A percentile compares a stretch with the other conserved stretches of the same genome.
phyloP scores from a whole-genome alignment of 108 stramenopile genomes.

The Stephanodiscus minutulus region DNA sequence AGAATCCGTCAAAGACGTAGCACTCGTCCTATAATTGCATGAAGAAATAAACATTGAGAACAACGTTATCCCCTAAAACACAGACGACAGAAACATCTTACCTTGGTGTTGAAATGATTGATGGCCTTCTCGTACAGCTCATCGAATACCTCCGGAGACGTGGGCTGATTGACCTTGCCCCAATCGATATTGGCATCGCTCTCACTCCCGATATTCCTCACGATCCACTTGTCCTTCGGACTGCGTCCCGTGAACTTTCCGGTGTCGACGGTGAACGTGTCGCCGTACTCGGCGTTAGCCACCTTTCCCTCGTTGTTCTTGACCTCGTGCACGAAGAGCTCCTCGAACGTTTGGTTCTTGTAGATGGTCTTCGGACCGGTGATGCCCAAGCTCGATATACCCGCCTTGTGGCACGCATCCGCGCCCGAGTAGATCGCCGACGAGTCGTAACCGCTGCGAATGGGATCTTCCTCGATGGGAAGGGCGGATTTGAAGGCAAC shows the following conservation, averaged over 20 bases:
- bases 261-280: conserved; percentile 94
- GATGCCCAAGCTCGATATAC: conserved; percentile 77
- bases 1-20: conserved; percentile 95
- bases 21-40: conserved; percentile 62
- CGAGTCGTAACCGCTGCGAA: conserved; percentile 78
- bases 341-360: conserved; percentile 92
- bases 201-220: conserved; percentile 71
- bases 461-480: conserved; percentile 25
- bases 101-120: conserved; percentile 80
- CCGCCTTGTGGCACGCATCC: conserved; percentile 76
- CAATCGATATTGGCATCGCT: conserved; percentile 90
- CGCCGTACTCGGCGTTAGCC: conserved; percentile 84
- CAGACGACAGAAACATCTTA: conserved; percentile 5
- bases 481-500: conserved; percentile 45
- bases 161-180: conserved; percentile 93
- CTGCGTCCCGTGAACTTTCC: conserved; percentile 98
- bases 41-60: neutral
- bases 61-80: neutral
- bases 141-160: conserved; percentile 90
- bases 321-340: conserved; percentile 91
- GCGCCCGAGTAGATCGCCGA: conserved; percentile 66
- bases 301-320: conserved; percentile 88
- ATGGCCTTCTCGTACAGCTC: conserved; percentile 93
- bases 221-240: conserved; percentile 96
- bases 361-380: conserved; percentile 78